A percentile compares a stretch with the other conserved stretches of the same genome.
phyloP scores from a whole-genome alignment of 2,329 filamentous ascomycete genomes.

The Aspergillus vadensis region DNA sequence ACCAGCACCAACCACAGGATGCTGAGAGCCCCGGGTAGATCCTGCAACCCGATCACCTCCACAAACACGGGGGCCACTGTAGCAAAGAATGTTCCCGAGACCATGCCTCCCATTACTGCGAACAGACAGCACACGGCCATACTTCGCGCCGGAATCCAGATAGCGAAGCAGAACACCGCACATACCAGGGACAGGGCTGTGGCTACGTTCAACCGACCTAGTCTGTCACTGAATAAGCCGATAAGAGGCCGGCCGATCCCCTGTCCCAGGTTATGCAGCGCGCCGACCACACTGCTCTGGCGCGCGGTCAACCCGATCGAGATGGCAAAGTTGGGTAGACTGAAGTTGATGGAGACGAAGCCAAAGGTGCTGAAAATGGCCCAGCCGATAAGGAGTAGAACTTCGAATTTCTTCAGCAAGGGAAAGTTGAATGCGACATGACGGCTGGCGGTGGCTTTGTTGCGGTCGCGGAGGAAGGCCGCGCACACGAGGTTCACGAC shows the following conservation, averaged over 20 bases:
- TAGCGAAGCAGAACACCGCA: slow-evolving; percentile 28
- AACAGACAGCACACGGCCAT: slow-evolving; percentile 50
- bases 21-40: slow-evolving; percentile 54
- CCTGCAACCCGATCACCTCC: slow-evolving; percentile 57
- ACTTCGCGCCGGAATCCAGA: slow-evolving; percentile 51
- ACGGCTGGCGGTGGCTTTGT: not conserved
- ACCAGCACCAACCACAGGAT: slow-evolving; percentile 59
- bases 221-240: slow-evolving; percentile 59
- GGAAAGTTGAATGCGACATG: not conserved
- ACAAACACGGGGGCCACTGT: slow-evolving; percentile 56
- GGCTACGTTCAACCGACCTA: slow-evolving; percentile 63
- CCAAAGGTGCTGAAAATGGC: slow-evolving; percentile 56
- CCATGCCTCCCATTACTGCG: slow-evolving; percentile 46
- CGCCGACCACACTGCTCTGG: slow-evolving; percentile 59
- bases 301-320: slow-evolving; percentile 56
- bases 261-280: slow-evolving; percentile 62
- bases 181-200: not conserved
- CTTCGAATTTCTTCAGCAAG: not conserved
- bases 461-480: slow-evolving; percentile 6
- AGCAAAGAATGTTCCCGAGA: slow-evolving; percentile 53
- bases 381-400: not conserved
- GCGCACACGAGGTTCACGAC: slow-evolving; percentile 4
- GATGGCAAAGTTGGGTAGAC: slow-evolving; percentile 61
- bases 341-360: slow-evolving; percentile 64
- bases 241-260: slow-evolving; percentile 56